These are phyloP conservation scores for Scalesia atractyloides DNA, from an alignment of 129 eudicot genomes.

Conservation along the genomic window DNA sequence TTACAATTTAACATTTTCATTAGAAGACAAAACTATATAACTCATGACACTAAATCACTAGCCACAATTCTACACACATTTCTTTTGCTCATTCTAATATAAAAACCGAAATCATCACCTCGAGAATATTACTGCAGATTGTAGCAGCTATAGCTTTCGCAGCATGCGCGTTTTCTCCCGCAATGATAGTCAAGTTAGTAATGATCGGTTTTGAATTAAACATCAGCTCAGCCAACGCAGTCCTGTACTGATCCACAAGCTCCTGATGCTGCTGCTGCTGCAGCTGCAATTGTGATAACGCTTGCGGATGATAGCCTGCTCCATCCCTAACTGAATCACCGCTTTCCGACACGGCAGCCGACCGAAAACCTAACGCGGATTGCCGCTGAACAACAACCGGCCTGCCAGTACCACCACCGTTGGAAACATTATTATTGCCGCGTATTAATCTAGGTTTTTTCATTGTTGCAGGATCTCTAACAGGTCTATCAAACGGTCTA, in stretches of 20 bases:
- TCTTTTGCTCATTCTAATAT: constrained; percentile 30
- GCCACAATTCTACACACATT: constrained; percentile 16
- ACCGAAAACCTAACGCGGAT: constrained; percentile 34
- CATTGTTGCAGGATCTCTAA: constrained; percentile 49
- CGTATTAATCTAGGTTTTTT: constrained; percentile 69
- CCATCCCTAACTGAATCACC: constrained; percentile 42
- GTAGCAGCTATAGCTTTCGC: constrained; percentile 77
- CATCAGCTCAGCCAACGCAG: constrained; percentile 80
- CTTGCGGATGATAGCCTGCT: constrained; percentile 39
- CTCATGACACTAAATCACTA: constrained; percentile 20
- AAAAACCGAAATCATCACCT: constrained; percentile 81
- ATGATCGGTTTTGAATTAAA: constrained; percentile 94
- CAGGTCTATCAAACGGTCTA: constrained; percentile 76
- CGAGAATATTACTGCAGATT: constrained; percentile 69
- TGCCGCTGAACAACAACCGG: constrained; percentile 41
- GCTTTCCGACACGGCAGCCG: constrained; percentile 32
- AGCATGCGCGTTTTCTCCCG: constrained; percentile 86
- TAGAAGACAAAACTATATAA: constrained; percentile 4
- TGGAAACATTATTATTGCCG: constrained; percentile 33
- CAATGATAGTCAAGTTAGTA: constrained; percentile 89
- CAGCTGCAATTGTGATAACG: constrained; percentile 33
- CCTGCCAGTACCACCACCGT: constrained; percentile 40
- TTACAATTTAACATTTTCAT: constrained; percentile 20
- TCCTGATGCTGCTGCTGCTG: constrained; percentile 68
- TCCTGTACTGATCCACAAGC: constrained; percentile 79